Evolutionary conservation across 2,329 filamentous ascomycete species (phyloP), one percentile per base, ranked within the genome.

Genomic region (Colletotrichum tanaceti): DNA sequence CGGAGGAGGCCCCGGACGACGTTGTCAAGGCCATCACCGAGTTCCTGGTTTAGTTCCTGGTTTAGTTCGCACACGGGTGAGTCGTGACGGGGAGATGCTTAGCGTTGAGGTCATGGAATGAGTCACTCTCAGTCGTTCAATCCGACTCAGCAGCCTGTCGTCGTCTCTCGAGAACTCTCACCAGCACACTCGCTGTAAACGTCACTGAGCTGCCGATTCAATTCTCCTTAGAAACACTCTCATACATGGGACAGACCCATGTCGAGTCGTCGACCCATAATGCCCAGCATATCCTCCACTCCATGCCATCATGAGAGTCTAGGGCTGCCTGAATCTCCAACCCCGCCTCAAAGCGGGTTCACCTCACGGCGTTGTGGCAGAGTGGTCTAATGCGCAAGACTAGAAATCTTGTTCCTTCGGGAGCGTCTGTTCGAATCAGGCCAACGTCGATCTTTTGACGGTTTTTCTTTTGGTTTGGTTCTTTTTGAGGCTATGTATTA

Each of bases 1-100:
- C 85, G 0, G 87, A 89, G 71, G 82, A 88, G 67, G 77, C 76
- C 32, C 85, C 86, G 0, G 80, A 82, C 13, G 81, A 81, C 2
- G 77, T 86, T 28, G 75, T 84, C 38, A 75, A 75, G 59, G 77
- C 79, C 22, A 76, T 86, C 6, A 59, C 68, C 10, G 77, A 78
- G 6, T 85, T 85, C 63, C 74, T 83, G 63, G 77, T 72, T 1
- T 79, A 73, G 16, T 22, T n/a, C n/a, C n/a, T n/a, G n/a, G n/a
- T n/a, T n/a, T n/a, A n/a, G n/a, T n/a, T n/a, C 32, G 20, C 7
- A 20, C 11, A 5, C 1, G 14, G n/a, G 10, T 9, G n/a, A n/a
- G n/a, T n/a, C n/a, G n/a, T n/a, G n/a, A n/a, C n/a, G n/a, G n/a
- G n/a, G n/a, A n/a, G n/a, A n/a, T 1, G 11, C 10, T 13, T 22